Evolutionary conservation across 495 filamentous ascomycete species (phyloP).

Genomic region (Trichoderma parareesei): DNA sequence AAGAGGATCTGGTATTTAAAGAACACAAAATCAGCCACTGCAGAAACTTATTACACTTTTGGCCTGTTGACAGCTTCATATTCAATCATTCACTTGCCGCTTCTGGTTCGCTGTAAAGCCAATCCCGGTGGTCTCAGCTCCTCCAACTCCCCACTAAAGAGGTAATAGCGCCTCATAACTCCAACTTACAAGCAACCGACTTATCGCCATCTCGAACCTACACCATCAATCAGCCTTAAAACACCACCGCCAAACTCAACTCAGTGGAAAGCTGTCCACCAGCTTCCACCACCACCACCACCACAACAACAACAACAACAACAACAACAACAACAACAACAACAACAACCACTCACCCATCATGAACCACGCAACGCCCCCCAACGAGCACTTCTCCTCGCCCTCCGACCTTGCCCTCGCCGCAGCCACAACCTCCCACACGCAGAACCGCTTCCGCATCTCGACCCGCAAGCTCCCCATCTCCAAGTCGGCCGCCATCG

Average conservation of each 20-base stretch:
- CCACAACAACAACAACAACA: too few relatives aligned
- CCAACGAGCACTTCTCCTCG: conserved; percentile 31
- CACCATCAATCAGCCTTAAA: neutral
- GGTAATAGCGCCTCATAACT: too few relatives aligned
- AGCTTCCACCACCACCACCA: neutral
- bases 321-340: too few relatives aligned
- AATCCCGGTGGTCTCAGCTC: too few relatives aligned
- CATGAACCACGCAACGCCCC: conserved; percentile 26
- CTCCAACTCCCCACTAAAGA: neutral
- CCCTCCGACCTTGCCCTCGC: conserved; percentile 25
- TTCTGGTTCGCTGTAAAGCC: too few relatives aligned
- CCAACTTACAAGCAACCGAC: neutral
- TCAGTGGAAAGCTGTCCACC: neutral
- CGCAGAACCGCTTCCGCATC: conserved; percentile 59
- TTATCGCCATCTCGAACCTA: neutral
- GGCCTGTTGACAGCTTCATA: too few relatives aligned
- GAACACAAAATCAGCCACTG: too few relatives aligned
- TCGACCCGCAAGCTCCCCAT: conserved; percentile 82
- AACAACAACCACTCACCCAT: neutral
- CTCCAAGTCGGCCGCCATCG: conserved; percentile 82
- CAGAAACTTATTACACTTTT: too few relatives aligned
- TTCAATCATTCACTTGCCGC: too few relatives aligned
- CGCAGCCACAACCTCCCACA: conserved; percentile 35
- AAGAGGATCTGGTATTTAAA: too few relatives aligned
- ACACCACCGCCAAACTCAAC: neutral